Evolutionary conservation across 352 stramenopile species (phyloP), one percentile per base, ranked within the genome.

Genomic region (Plasmopara viticola): DNA sequence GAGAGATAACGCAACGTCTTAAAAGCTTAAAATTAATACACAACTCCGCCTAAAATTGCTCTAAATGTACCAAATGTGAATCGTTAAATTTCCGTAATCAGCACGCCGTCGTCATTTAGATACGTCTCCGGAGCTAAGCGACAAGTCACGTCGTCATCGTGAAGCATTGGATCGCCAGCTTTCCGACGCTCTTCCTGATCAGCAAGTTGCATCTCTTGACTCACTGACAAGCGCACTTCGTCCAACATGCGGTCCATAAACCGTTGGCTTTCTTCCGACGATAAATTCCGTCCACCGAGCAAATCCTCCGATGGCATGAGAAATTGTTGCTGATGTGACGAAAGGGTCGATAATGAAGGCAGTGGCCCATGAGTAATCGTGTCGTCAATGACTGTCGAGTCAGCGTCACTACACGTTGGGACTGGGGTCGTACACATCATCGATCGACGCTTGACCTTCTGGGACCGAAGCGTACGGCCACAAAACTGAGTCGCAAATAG

Each of bases 231-330:
- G 0, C 71, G 72, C 62, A 86, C 72, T 46, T 87, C 79, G 44
- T 84, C 71, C 53, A 90, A 56, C 72, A 90, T 90, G 29, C 68
- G 73, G 49, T 90, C 79, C 79, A 90, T 84, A 53, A 90, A 81
- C 41, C 76, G 74, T 52, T 90, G 79, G 47, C 63, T 86, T 62
- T 90, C 79, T 20, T 90, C 79, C 6, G 62, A 68, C 13, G 74
- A 74, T 37, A 87, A 65, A 20, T 64, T 48, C 7, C 75, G 56
- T 6, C 64, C 61, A 34, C 52, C 44, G 2, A 87, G 51, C 0
- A 87, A 50, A 29, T 87, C 74, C 2, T 86, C 76, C 0, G 76
- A 15, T 20, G 68, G 60, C 20, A 86, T 65, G 20, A 77, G 58
- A 40, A 75, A 72, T 15, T 81, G 70, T 15, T 75, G 48, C 9